Evolutionary conservation across 2,329 filamentous ascomycete genomes (phyloP).

Genomic region (Monilinia fructigena): DNA sequence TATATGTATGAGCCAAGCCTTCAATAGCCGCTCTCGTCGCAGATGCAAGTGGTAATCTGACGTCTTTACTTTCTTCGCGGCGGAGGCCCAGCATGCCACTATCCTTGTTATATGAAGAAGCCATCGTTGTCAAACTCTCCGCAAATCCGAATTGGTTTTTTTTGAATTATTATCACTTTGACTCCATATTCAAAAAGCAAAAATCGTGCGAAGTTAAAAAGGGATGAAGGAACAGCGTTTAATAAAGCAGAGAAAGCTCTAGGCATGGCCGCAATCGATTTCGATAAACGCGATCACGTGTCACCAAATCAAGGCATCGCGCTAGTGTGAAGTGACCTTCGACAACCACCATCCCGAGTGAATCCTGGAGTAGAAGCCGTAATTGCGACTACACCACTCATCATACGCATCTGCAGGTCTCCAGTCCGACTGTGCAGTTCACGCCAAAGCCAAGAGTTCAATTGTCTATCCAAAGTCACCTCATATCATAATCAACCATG

Average conservation of each 20-base stretch:
- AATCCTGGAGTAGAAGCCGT: slow-evolving; percentile 11
- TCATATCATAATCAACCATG: slow-evolving; percentile 32
- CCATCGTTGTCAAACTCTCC: slow-evolving; percentile 8
- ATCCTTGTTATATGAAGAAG: slow-evolving; percentile 28
- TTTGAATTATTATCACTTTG: not conserved
- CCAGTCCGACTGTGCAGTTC: not conserved
- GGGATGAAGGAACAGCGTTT: not conserved
- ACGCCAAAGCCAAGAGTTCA: not conserved
- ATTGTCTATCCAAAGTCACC: not conserved
- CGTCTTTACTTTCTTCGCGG: slow-evolving; percentile 60
- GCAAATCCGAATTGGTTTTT: not conserved
- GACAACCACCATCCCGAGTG: slow-evolving; percentile 8
- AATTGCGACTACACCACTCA: not conserved
- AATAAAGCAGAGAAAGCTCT: not conserved
- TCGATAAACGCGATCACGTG: slow-evolving; percentile 15
- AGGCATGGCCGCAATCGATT: not conserved
- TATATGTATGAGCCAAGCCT: slow-evolving; percentile 73
- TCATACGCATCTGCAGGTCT: slow-evolving; percentile 4
- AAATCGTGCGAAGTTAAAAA: not conserved
- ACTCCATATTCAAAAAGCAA: not conserved
- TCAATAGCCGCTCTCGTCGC: slow-evolving; percentile 74
- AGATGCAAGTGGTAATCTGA: slow-evolving; percentile 69
- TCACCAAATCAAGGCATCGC: not conserved
- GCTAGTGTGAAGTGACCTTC: slow-evolving; percentile 17
- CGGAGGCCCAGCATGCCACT: slow-evolving; percentile 24